A percentile compares a stretch with the other conserved stretches of the same genome.
Conservation (phyloP, 495 filamentous ascomycete genomes). For the Alectoria sarmentosa region DNA sequence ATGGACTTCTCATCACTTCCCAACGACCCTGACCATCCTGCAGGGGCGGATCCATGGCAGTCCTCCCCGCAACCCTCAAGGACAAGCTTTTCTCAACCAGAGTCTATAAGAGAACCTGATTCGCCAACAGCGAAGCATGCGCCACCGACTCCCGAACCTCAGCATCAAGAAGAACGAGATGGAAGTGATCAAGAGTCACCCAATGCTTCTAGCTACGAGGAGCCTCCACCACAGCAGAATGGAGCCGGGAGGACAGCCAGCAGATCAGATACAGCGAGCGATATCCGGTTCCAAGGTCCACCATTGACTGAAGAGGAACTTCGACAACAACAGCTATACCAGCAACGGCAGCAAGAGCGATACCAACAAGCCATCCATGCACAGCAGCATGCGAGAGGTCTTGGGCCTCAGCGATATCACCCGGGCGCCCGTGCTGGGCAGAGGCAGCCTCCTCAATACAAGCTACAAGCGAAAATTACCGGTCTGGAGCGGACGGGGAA, state of each 20-base stretch:
- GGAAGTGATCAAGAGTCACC: slow-evolving; percentile 21
- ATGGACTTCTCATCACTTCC: slow-evolving; percentile 86
- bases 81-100: slow-evolving; percentile 45
- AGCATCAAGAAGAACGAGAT: slow-evolving; percentile 27
- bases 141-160: slow-evolving; percentile 35
- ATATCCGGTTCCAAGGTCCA: slow-evolving; percentile 30
- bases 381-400: slow-evolving; percentile 30
- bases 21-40: slow-evolving; percentile 63
- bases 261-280: slow-evolving; percentile 12
- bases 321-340: slow-evolving; percentile 37
- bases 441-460: slow-evolving; percentile 55
- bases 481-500: slow-evolving; percentile 85
- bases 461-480: slow-evolving; percentile 88
- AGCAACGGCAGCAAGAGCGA: slow-evolving; percentile 40
- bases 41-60: slow-evolving; percentile 71
- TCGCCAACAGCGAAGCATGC: slow-evolving; percentile 40
- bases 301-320: slow-evolving; percentile 34
- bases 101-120: slow-evolving; percentile 46
- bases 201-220: slow-evolving; percentile 14
- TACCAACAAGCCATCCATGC: slow-evolving; percentile 35
- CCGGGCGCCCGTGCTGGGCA: slow-evolving; percentile 38
- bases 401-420: slow-evolving; percentile 42
- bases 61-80: slow-evolving; percentile 54
- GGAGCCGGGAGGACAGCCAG: slow-evolving; percentile 11
- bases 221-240: slow-evolving; percentile 14